Evolutionary conservation across 2,329 filamentous ascomycete genomes (phyloP).

Genomic region (Claviceps sp.): DNA sequence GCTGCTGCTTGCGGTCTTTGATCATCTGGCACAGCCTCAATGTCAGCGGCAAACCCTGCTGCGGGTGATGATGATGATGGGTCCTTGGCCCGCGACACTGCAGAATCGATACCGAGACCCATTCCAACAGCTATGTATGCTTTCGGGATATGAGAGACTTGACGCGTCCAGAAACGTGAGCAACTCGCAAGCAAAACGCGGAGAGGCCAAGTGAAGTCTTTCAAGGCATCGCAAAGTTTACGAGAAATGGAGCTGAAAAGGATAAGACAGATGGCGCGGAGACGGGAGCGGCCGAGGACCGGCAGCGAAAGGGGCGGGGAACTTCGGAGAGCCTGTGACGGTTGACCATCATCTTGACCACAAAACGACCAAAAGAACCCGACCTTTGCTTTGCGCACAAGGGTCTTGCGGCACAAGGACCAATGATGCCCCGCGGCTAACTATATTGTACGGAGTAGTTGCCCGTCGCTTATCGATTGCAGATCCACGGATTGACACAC

Average conservation of each 20-base stretch:
- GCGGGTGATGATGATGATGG: neutral
- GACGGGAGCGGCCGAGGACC: neutral
- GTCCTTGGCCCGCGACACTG: slow-evolving; percentile 1
- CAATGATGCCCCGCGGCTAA: neutral
- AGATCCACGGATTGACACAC: too few relatives aligned
- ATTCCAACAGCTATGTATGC: neutral
- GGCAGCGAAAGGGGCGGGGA: neutral
- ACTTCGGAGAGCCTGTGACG: neutral
- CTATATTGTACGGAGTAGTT: neutral
- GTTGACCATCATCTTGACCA: neutral
- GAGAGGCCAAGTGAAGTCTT: neutral
- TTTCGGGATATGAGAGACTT: neutral
- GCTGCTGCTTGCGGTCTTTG: neutral
- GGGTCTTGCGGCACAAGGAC: neutral
- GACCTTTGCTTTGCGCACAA: neutral
- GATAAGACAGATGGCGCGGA: too few relatives aligned
- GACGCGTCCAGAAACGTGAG: neutral
- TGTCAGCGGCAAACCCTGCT: neutral
- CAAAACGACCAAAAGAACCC: neutral
- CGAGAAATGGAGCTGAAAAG: neutral
- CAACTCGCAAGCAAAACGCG: neutral
- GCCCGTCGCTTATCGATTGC: too few relatives aligned
- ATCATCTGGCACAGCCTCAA: slow-evolving; percentile 4
- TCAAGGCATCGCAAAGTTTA: neutral
- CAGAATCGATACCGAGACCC: neutral